Conservation (phyloP, 805 yeast genomes). For the Candida loeiensis region DNA sequence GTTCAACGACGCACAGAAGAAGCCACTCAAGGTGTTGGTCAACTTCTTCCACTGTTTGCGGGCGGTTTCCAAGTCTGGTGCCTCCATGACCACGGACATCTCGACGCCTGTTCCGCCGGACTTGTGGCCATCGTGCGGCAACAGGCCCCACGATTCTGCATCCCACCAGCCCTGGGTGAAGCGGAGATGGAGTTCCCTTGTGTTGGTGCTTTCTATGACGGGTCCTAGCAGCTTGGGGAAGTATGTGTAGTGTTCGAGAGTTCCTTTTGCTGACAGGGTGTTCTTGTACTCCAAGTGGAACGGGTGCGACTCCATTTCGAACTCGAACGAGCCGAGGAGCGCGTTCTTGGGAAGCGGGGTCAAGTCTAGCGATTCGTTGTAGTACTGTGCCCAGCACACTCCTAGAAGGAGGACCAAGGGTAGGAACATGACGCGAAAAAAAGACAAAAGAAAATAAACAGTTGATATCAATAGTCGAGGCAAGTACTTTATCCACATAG, state of each 20-base stretch:
- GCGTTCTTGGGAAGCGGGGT: slow-evolving; percentile 73
- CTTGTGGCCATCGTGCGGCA: slow-evolving; percentile 66
- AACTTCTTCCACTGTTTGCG: slow-evolving; percentile 64
- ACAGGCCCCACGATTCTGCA: slow-evolving; percentile 76
- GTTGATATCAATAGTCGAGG: no score
- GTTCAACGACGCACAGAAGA: slow-evolving; percentile 92
- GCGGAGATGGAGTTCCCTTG: slow-evolving; percentile 76
- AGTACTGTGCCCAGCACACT: slow-evolving; percentile 23
- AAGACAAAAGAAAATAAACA: no score
- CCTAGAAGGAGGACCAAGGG: not conserved
- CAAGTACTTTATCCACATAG: no score
- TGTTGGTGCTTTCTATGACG: slow-evolving; percentile 58
- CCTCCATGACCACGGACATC: slow-evolving; percentile 81
- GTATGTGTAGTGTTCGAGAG: slow-evolving; percentile 49
- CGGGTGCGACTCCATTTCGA: slow-evolving; percentile 56
- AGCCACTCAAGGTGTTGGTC: slow-evolving; percentile 77
- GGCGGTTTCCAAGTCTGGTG: slow-evolving; percentile 51
- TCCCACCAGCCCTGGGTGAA: slow-evolving; percentile 98
- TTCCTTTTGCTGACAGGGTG: not conserved
- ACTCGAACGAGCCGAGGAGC: slow-evolving; percentile 66
- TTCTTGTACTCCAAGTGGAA: slow-evolving; percentile 18
- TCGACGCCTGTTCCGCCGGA: slow-evolving; percentile 97
- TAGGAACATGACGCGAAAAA: not conserved
- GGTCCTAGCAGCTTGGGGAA: slow-evolving; percentile 86
- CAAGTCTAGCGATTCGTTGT: slow-evolving; percentile 58